phyloP scores from a whole-genome alignment of 345 rosid genomes.

The Aquilaria sinensis region DNA sequence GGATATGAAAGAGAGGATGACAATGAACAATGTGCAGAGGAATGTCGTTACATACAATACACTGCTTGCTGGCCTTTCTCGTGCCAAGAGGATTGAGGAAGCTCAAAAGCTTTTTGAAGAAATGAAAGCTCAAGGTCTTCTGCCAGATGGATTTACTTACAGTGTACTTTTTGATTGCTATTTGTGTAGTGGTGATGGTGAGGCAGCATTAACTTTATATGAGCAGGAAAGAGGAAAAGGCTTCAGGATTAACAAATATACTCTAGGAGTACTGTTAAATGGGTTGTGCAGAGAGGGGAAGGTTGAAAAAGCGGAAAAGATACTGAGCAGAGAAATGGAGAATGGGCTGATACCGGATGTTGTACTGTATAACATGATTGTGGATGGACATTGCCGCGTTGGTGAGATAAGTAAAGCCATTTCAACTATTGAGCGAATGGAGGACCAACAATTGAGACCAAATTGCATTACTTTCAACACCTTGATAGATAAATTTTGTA shows the following conservation, averaged over 20 bases:
- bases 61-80: conserved; percentile 54
- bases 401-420: conserved; percentile 49
- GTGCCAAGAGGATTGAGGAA: conserved; percentile 49
- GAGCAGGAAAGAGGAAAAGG: conserved; percentile 35
- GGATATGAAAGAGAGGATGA: conserved; percentile 50
- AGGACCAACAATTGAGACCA: conserved; percentile 48
- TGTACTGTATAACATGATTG: conserved; percentile 51
- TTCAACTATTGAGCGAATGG: conserved; percentile 46
- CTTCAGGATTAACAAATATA: conserved; percentile 40
- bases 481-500: conserved; percentile 51
- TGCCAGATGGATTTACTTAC: conserved; percentile 56
- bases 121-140: conserved; percentile 59
- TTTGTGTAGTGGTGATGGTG: conserved; percentile 28
- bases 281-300: conserved; percentile 57
- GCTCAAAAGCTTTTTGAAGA: conserved; percentile 46
- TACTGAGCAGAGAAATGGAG: conserved; percentile 37
- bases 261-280: conserved; percentile 53
- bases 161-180: conserved; percentile 53
- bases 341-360: conserved; percentile 45
- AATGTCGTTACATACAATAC: conserved; percentile 68
- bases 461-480: conserved; percentile 50
- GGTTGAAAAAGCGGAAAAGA: conserved; percentile 55
- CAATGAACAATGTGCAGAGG: conserved; percentile 34
- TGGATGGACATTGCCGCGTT: conserved; percentile 56
- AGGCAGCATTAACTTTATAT: conserved; percentile 42